Evolutionary conservation across 2,329 filamentous ascomycete species (phyloP), one percentile per base, ranked within the genome.

Genomic region (Xylariaceae sp.): DNA sequence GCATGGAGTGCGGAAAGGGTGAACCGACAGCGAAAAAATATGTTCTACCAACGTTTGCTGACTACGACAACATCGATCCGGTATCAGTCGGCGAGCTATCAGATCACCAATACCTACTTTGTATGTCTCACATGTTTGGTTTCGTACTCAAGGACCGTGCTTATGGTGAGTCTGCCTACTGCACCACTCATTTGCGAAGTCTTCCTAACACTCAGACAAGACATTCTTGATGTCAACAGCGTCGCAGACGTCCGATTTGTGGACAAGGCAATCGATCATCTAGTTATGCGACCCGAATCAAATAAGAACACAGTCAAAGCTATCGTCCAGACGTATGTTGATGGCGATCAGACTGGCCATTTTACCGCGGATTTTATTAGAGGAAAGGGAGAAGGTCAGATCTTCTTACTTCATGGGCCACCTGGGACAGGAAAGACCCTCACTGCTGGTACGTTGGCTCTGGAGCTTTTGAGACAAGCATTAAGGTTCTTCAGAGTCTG

Each of bases 341-440:
- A 58, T 13, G 47, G 33, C 10, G 39, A 47, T 16, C 47, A 54
- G 45, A 40, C 39, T 5, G 53, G 46, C 36, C 31, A 28, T 33
- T 51, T 47, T 11, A 54, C 44, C 13, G 56, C 56, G 5, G 55
- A 58, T 47, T 58, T 53, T 28, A 58, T 58, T 28, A 45, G 47
- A n/a, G 54, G 54, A 14, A 59, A 57, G 43, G 56, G 56, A 14
- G 49, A 57, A 34, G 56, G 54, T n/a, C 49, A 51, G 42, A 53
- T 56, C 2, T 47, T 58, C 1, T 47, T 58, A 18, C 19, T 58
- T 3, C 54, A 56, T 19, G 56, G 56, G 10, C 48, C 46, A 12
- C 56, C 56, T 3, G 56, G 56, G 13, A 54, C 51, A 2, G 54
- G 56, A 7, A 58, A 58, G 34, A 58, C 56, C 3, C 44, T 56